Evolutionary conservation across 1,284 basidiomycete genomes (phyloP).

Genomic region (Bondarzewia mesenterica): DNA sequence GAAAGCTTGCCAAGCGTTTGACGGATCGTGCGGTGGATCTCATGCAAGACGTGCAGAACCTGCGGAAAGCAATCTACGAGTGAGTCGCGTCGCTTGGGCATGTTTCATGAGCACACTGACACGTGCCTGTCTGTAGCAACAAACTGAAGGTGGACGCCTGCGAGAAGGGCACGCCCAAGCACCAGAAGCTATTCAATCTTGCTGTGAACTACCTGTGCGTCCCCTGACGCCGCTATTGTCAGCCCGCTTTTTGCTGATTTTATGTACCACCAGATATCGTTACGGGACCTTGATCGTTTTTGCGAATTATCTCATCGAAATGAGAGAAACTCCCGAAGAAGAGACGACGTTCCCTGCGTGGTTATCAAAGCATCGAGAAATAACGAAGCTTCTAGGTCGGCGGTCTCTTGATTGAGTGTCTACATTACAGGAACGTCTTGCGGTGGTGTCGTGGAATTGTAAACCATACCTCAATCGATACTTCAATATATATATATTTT

Average conservation of each 20-base stretch:
- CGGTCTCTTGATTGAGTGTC: constrained; percentile 65
- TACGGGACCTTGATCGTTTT: constrained; percentile 94
- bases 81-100: constrained; percentile 23
- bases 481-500: too few species aligned
- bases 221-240: constrained; percentile 4
- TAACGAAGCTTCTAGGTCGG: constrained; percentile 68
- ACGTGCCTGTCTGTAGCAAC: constrained; percentile 46
- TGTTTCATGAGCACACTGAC: background rate
- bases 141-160: constrained; percentile 85
- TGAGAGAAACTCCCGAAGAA: constrained; percentile 36
- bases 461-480: too few species aligned
- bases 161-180: constrained; percentile 72
- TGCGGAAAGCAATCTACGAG: constrained; percentile 90
- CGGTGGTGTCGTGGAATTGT: too few species aligned
- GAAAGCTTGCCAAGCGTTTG: constrained; percentile 88
- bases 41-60: constrained; percentile 92
- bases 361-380: constrained; percentile 79
- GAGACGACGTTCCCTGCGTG: constrained; percentile 71
- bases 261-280: constrained; percentile 46
- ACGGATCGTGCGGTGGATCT: constrained; percentile 85
- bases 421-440: too few species aligned
- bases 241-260: constrained; percentile 9
- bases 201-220: constrained; percentile 81
- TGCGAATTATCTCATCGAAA: constrained; percentile 91
- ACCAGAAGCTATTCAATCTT: constrained; percentile 64